Evolutionary conservation across 1,284 basidiomycete genomes (phyloP), one percentile per base, ranked within the genome.

Genomic region (Ganoderma meredithae): DNA sequence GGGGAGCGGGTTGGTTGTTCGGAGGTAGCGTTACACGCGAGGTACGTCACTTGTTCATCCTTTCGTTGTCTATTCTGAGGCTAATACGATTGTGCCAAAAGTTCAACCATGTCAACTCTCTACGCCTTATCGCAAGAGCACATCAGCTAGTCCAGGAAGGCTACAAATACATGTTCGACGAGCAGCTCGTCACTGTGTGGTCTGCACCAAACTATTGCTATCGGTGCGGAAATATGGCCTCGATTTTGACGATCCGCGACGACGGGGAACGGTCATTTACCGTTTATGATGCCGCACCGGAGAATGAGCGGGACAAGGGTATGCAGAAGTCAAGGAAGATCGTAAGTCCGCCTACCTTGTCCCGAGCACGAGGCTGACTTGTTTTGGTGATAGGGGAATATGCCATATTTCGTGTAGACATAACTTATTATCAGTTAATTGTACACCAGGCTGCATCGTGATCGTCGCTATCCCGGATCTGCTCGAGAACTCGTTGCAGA

Each of bases 161-260:
- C 0, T 98, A 93, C 85, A 99, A 99, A 81, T 93, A 97, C 81
- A 98, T 99, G 96, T 99, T 99, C 75, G 95, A 98, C 78, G 89
- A 94, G 70, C 85, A 90, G 66, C 91, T 99, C 43, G 97, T 99
- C 0, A 99, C 98, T 0, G 97, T 99, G 6, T 99, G 97, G 98
- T 94, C 91, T 1, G 97, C 97, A 36, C 97, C 97, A 19, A 99
- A 99, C 79, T 99, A 96, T 79, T 96, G 94, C 78, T 96, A 96
- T 76, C 87, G 95, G 36, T 91, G 89, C 76, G 93, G 94, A 52
- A 95, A 95, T 71, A 83, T 91, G 82, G 93, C 94, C 0, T 90
- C 88, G 49, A 93, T 95, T 71, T 80, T 92, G 78, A 92, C 88
- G 1, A 86, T 95, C 66, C 83, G 86, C 60, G 91, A 91, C 73